Conservation (phyloP, 2,329 filamentous ascomycete species). For the Orbilia ellipsospora region DNA sequence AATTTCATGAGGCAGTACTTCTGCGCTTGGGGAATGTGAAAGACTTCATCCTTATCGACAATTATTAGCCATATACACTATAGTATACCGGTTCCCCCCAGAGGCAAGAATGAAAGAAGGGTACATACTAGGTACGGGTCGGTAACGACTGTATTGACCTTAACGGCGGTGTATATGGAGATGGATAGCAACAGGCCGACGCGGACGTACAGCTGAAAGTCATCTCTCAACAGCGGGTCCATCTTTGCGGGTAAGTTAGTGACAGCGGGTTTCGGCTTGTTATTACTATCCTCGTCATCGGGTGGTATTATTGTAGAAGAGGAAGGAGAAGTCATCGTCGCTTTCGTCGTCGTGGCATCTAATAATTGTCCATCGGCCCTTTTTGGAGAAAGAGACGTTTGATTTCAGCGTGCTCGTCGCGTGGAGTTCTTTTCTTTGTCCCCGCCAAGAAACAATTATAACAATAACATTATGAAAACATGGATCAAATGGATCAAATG, state of each 20-base stretch:
- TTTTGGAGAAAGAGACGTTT: too few relatives aligned
- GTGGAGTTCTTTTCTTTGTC: background rate
- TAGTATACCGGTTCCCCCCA: too few relatives aligned
- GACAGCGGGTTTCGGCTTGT: slow-evolving; percentile 1
- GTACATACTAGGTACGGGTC: slow-evolving; percentile 67
- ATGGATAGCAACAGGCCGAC: slow-evolving; percentile 35
- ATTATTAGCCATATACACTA: slow-evolving; percentile 16
- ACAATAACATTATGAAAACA: too few relatives aligned
- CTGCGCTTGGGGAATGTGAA: slow-evolving; percentile 91
- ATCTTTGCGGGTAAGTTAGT: slow-evolving; percentile 26
- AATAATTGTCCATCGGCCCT: too few relatives aligned
- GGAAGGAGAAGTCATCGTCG: slow-evolving; percentile 18
- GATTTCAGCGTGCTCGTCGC: background rate
- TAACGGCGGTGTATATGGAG: slow-evolving; percentile 40
- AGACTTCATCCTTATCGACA: slow-evolving; percentile 77
- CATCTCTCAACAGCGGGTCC: slow-evolving; percentile 45
- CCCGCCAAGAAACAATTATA: background rate
- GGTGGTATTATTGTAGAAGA: slow-evolving; percentile 2
- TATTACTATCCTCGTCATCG: slow-evolving; percentile 6
- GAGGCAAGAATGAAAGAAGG: background rate
- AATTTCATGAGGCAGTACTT: slow-evolving; percentile 82
- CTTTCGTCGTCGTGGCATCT: background rate
- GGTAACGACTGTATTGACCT: slow-evolving; percentile 63
- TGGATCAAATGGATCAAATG: too few relatives aligned
- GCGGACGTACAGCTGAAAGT: slow-evolving; percentile 43